Evolutionary conservation across 352 stramenopile genomes (phyloP).

Genomic region (Phytophthora litchii): DNA sequence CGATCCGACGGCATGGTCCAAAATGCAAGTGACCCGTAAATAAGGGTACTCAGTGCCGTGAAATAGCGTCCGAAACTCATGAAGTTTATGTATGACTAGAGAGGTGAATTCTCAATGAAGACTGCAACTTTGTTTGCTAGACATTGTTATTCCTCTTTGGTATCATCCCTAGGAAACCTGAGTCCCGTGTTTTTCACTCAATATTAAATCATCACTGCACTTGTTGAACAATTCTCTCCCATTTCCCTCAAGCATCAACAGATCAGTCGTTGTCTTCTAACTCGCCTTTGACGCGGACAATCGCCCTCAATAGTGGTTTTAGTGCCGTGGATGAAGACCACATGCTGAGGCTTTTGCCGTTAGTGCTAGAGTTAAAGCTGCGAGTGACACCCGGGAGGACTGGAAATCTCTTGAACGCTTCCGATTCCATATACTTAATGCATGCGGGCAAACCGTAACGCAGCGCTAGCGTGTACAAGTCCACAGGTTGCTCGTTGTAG

Average conservation of each 20-base stretch:
- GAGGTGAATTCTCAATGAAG: too few relatives aligned
- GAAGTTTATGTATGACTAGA: too few relatives aligned
- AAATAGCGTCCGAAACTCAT: too few relatives aligned
- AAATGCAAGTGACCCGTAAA: too few relatives aligned
- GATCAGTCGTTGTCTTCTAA: neutral
- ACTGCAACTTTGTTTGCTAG: too few relatives aligned
- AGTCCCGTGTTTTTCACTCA: too few relatives aligned
- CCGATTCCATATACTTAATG: constrained; percentile 32
- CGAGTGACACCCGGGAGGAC: constrained; percentile 1
- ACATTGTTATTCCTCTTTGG: too few relatives aligned
- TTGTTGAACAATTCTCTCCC: too few relatives aligned
- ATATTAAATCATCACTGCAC: too few relatives aligned
- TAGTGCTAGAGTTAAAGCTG: neutral
- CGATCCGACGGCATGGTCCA: neutral
- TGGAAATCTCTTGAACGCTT: constrained; percentile 31
- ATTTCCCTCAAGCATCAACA: too few relatives aligned
- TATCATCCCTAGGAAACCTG: too few relatives aligned
- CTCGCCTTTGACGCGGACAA: constrained; percentile 19
- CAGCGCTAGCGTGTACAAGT: constrained; percentile 26
- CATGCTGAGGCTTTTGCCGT: constrained; percentile 39
- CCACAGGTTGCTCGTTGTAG: constrained; percentile 20
- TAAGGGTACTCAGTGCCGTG: too few relatives aligned
- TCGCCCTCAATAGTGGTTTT: constrained; percentile 21
- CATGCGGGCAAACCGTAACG: constrained; percentile 18
- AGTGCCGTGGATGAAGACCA: constrained; percentile 24